Evolutionary conservation across 192 early-diverging fungal genomes (phyloP).

Genomic region (Haplosporangium gracile): DNA sequence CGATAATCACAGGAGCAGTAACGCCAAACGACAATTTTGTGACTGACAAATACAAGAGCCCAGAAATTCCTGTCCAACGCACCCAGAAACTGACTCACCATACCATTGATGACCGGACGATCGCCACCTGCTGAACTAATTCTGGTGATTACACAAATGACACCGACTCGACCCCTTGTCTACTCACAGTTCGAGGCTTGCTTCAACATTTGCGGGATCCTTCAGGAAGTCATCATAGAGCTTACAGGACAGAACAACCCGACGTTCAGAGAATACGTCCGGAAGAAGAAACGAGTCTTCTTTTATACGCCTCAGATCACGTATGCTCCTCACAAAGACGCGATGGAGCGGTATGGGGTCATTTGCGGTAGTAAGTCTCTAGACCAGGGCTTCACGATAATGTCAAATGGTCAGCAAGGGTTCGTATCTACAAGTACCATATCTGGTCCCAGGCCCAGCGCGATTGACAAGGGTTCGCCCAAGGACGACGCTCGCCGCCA

Average conservation of each 20-base stretch:
- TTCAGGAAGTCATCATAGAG: slow-evolving; percentile 68
- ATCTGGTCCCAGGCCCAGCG: too few species aligned
- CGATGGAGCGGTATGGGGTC: too few species aligned
- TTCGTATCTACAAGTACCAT: too few species aligned
- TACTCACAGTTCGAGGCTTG: slow-evolving; percentile 93
- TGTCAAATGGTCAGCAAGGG: too few species aligned
- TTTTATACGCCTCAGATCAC: slow-evolving; percentile 89
- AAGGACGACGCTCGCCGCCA: too few species aligned
- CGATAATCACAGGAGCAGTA: not conserved
- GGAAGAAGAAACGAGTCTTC: slow-evolving; percentile 80
- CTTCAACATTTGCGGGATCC: slow-evolving; percentile 83
- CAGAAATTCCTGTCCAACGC: slow-evolving; percentile 10
- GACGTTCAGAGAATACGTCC: slow-evolving; percentile 62
- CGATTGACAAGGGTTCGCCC: too few species aligned
- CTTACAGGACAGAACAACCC: slow-evolving; percentile 75
- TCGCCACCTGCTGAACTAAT: slow-evolving; percentile 81
- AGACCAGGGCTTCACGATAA: too few species aligned
- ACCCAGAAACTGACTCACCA: slow-evolving; percentile 56
- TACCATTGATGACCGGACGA: slow-evolving; percentile 59
- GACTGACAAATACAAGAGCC: slow-evolving; percentile 16
- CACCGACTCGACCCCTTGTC: slow-evolving; percentile 92
- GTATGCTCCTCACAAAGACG: too few species aligned
- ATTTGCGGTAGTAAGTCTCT: too few species aligned
- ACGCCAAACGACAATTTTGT: slow-evolving; percentile 29
- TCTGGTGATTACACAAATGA: slow-evolving; percentile 93